Base-by-base conservation (phyloP, 495 filamentous ascomycete genomes). In the Neurospora sp. region DNA sequence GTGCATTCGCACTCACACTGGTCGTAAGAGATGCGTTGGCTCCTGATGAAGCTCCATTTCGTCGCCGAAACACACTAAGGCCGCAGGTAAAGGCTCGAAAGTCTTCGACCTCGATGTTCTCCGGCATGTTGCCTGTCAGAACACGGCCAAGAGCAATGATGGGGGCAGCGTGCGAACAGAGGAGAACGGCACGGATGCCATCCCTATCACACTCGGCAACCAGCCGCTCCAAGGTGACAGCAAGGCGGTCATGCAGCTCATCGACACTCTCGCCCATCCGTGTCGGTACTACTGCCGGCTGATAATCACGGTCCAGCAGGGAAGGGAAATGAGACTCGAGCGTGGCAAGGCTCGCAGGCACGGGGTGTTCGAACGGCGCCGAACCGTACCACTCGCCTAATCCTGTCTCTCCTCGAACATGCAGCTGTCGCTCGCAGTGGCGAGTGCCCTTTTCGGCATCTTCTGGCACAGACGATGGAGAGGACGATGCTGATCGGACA, bases 331-430 rank as follows among this genome's bases (percentile, higher is more conserved):
- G 85, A 10, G 76, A 77, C 37, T 84, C 81, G 48, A 99, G 86
- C 22, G 84, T 81, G 37, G 82, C 73, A 10, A 88, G 82, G 10
- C 85, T 74, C 18, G 93, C 92, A 0, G 95, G 93, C 0, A 88
- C 85, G 0, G 96, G 96, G 78, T 99, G 96, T 70, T 92, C 83
- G 83, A 97, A 98, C 75, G 84, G 82, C 9, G 92, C 91, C 4
- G 82, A 76, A 40, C 96, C 96, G 81, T 92, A 98, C 92, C 94
- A 99, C 87, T 99, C 96, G 68, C 92, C 92, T 65, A 97, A 71
- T 9, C 93, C 93, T 75, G 88, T 90, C 78, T 97, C 93, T 68
- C 89, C 86, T 40, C 89, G 86, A 40, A 95, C 88, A 10, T 37
- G 71, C 72, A 76, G 41, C 35, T 41, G 27, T 3, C 20, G 68